Conservation (phyloP, 1,284 basidiomycete genomes). For the Ceratobasidium papillatum region DNA sequence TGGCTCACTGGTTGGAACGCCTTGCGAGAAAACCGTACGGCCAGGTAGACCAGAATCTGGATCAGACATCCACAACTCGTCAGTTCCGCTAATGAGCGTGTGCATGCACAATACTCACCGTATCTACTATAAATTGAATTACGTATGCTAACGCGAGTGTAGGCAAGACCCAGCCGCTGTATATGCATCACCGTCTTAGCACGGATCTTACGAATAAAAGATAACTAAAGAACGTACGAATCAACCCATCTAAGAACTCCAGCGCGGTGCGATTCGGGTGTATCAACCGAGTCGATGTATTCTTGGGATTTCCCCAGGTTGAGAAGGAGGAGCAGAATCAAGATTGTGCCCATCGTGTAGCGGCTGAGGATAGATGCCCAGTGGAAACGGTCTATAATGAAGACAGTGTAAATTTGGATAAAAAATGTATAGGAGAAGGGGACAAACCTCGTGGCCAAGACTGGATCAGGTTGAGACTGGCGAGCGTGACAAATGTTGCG, state of each 20-base stretch:
- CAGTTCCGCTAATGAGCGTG: neutral
- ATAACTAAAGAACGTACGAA: neutral
- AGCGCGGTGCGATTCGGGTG: neutral
- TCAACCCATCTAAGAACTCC: slow-evolving; percentile 4
- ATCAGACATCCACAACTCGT: neutral
- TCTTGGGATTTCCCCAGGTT: slow-evolving; percentile 16
- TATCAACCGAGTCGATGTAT: neutral
- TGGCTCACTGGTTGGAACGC: neutral
- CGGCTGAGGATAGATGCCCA: slow-evolving; percentile 33
- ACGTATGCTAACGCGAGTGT: slow-evolving; percentile 26
- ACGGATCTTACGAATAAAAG: neutral
- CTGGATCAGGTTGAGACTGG: slow-evolving; percentile 31
- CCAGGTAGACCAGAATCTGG: slow-evolving; percentile 9
- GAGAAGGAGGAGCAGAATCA: slow-evolving; percentile 6
- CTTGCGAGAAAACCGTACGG: slow-evolving; percentile 10
- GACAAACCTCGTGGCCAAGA: slow-evolving; percentile 28
- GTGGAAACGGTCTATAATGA: slow-evolving; percentile 24
- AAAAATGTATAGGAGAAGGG: neutral
- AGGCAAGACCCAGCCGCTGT: slow-evolving; percentile 9
- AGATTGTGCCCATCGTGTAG: slow-evolving; percentile 8
- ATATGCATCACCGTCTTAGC: too few species aligned
- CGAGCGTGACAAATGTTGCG: slow-evolving; percentile 16
- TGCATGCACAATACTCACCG: neutral
- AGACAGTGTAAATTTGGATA: neutral
- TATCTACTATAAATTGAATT: slow-evolving; percentile 28